Evolutionary conservation across 176 grass and related monocot genomes (phyloP).

Genomic region (Melocanna baccifera): DNA sequence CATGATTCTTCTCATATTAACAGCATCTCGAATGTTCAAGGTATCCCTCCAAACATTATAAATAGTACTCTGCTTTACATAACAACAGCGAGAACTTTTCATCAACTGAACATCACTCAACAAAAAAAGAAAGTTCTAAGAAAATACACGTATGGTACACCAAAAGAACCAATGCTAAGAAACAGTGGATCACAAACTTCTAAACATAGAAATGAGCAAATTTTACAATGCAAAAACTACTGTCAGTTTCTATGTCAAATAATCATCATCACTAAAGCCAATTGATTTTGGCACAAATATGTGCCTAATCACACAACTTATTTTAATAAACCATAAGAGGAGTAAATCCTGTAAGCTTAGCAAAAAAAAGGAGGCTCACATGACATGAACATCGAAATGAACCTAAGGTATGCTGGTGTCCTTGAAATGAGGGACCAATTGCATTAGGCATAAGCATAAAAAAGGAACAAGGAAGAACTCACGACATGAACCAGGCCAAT

Average conservation of each 20-base stretch:
- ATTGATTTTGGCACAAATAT: not conserved
- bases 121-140: not conserved
- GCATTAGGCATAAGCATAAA: not conserved
- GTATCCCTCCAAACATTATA: conserved; percentile 62
- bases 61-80: conserved; percentile 60
- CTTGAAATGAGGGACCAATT: not conserved
- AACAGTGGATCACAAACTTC: not conserved
- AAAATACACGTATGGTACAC: not conserved
- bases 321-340: not conserved
- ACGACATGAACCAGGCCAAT: not conserved
- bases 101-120: conserved; percentile 18
- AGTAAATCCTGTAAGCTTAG: not conserved
- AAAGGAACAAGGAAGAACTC: not conserved
- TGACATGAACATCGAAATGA: not conserved
- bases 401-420: not conserved
- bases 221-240: conserved; percentile 5
- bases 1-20: conserved; percentile 64
- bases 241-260: not conserved
- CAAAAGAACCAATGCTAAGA: conserved; percentile 7
- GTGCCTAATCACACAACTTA: not conserved
- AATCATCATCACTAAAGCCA: not conserved
- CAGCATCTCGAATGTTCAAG: conserved; percentile 53
- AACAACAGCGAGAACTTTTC: conserved; percentile 26
- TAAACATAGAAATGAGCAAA: not conserved
- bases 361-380: not conserved